Base-by-base conservation (phyloP, 2,329 filamentous ascomycete genomes). In the Fusarium sp. region DNA sequence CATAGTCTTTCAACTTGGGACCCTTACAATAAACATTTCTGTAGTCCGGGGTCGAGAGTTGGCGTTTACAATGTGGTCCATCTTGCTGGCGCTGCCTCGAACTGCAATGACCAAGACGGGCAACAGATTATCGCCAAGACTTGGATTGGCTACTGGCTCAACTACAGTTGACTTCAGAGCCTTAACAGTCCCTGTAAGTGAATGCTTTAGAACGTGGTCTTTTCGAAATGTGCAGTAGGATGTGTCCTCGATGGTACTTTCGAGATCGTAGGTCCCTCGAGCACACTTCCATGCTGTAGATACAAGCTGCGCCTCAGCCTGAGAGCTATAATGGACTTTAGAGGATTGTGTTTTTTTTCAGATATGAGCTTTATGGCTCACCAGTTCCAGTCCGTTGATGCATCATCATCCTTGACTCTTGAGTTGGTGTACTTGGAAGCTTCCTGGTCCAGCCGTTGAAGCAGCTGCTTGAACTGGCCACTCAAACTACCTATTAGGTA, bases 51-150 rank as follows among this genome's bases (percentile, higher is more conserved):
- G 70, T 4, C 46, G 35, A 20, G 71, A 61, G 16, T 72, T 74
- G 12, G 67, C 65, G 53, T 72, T 77, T 8, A 75, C 65, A 12
- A 77, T 67, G 31, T 77, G 75, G 35, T 77, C 75, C 75, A 77
- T 77, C 36, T 69, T 75, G 16, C 64, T 75, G 4, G 74, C 68
- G 35, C 72, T 76, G 2, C 74, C 75, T 14, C 71, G 65, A 61
- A 77, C 66, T 1, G 75, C 74, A n/a, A 77, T 55, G 8, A 76
- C 51, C 7, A 77, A 64, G 10, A 60, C 58, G 2, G 75, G 74
- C 4, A 75, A 31, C 2, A 67, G 27, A 12, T 31, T 3, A 11
- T 64, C 58, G 24, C 20, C 62, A 22, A 12, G 16, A 4, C 16
- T 17, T 38, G 44, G 9, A 4, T 49, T 22, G 6, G 22, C 20